Percentiles rank a stretch among this genome's conserved stretches.
These are phyloP conservation scores for Gracilaria domingensis DNA, from an alignment of 23 red algal species.

Conservation along the genomic window DNA sequence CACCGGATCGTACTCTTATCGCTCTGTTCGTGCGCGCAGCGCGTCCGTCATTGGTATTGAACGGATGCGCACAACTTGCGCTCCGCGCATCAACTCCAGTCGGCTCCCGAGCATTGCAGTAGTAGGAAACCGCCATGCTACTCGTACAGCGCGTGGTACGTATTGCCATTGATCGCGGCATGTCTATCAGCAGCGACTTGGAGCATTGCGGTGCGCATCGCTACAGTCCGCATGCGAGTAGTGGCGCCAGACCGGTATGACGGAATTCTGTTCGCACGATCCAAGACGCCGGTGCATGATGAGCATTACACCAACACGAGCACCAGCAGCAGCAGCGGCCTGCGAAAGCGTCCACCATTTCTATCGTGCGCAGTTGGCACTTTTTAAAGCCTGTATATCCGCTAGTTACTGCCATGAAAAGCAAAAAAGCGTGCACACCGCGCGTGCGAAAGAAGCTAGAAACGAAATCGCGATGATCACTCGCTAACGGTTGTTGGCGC, in stretches of 20 bases:
- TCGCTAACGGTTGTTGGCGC: too few relatives aligned
- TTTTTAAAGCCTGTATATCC: neutral
- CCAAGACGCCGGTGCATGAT: neutral
- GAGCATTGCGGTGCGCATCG: neutral
- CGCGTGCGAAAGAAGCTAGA: too few relatives aligned
- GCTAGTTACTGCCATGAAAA: neutral
- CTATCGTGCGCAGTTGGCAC: neutral
- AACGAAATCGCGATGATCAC: too few relatives aligned
- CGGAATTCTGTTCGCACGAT: neutral
- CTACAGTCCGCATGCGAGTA: neutral
- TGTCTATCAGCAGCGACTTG: neutral
- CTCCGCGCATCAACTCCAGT: neutral
- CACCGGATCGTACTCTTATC: constrained; percentile 9
- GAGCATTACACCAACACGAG: neutral
- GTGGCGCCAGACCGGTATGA: neutral
- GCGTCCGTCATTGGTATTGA: neutral
- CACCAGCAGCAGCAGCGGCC: neutral
- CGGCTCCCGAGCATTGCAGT: neutral
- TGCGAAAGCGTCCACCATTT: neutral
- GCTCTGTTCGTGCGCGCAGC: neutral
- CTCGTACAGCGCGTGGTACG: constrained; percentile 28
- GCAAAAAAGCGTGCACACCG: too few relatives aligned
- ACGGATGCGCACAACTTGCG: neutral
- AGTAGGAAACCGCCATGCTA: constrained; percentile 32
- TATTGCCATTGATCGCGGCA: constrained; percentile 1